Percentiles rank a stretch among this genome's conserved stretches.
Conservation (phyloP, 371 early-diverging fungal genomes). For the Mucor irregularis region DNA sequence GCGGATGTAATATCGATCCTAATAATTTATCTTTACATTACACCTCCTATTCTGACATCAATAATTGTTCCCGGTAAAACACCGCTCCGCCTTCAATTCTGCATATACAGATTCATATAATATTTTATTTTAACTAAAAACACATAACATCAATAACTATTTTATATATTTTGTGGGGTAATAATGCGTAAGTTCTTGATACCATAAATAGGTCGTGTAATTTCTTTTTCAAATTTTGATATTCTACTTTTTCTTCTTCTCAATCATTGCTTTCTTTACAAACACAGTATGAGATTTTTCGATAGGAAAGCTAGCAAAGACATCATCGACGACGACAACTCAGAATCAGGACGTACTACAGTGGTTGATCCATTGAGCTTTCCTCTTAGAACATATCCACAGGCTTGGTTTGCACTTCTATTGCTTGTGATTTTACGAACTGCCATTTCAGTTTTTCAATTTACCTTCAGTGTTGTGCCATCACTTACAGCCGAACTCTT, state of each 20-base stretch:
- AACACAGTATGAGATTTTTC: neutral
- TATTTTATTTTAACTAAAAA: too few species aligned
- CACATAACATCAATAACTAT: too few species aligned
- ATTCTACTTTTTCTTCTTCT: neutral
- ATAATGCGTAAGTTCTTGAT: too few species aligned
- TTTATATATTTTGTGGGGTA: constrained; percentile 2
- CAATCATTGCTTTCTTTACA: neutral
- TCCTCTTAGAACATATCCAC: constrained; percentile 36
- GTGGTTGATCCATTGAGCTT: constrained; percentile 6
- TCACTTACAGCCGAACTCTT: constrained; percentile 25
- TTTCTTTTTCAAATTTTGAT: too few species aligned
- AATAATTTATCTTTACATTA: too few species aligned
- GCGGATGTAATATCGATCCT: too few species aligned
- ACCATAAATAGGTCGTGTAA: too few species aligned
- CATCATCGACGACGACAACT: neutral
- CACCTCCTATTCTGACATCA: too few species aligned
- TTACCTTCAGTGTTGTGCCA: constrained; percentile 38
- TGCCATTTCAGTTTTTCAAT: constrained; percentile 39
- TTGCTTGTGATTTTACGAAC: constrained; percentile 34
- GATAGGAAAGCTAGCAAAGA: neutral
- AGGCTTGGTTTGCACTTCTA: constrained; percentile 39
- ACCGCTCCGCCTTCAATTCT: too few species aligned
- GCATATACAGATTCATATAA: too few species aligned
- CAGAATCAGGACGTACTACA: constrained; percentile 10
- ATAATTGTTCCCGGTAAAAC: too few species aligned